A percentile compares a stretch with the other conserved stretches of the same genome.
phyloP scores from a whole-genome alignment of 768 basidiomycete genomes.

The Hemileccinum rubropunctum region DNA sequence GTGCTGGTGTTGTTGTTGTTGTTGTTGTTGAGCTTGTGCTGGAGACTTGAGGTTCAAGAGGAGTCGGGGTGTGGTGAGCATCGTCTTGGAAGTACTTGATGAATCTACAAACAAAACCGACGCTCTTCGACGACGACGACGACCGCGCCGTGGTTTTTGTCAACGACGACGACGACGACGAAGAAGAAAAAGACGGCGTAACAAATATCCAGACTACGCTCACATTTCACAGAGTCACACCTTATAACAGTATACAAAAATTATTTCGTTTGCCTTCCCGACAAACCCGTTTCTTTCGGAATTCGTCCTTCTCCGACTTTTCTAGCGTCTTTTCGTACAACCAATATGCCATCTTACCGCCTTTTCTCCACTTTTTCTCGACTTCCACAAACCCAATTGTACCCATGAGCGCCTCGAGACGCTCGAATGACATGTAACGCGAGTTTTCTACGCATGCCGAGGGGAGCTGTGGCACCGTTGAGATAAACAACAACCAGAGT shows the following conservation, averaged over 20 bases:
- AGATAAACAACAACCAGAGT: constrained; percentile 3
- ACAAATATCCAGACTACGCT: background rate
- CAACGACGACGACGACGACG: constrained; percentile 6
- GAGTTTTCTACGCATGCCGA: constrained; percentile 84
- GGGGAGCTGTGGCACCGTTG: constrained; percentile 57
- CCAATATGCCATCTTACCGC: constrained; percentile 88
- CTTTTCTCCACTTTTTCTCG: constrained; percentile 56
- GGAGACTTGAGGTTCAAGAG: constrained; percentile 33
- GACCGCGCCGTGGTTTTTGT: constrained; percentile 2
- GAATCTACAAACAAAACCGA: constrained; percentile 36
- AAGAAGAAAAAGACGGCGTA: constrained; percentile 5
- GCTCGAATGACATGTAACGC: constrained; percentile 67
- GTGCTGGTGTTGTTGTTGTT: too few species aligned
- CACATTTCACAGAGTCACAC: constrained; percentile 9
- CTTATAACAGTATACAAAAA: constrained; percentile 54
- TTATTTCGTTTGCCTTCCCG: constrained; percentile 77
- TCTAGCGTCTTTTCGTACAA: constrained; percentile 53
- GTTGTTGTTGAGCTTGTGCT: constrained; percentile 16
- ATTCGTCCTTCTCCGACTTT: constrained; percentile 25
- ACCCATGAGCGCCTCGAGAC: constrained; percentile 55
- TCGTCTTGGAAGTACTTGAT: too few species aligned
- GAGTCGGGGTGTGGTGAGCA: constrained; percentile 34
- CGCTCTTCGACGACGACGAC: constrained; percentile 14
- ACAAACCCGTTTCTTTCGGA: constrained; percentile 55
- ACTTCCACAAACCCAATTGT: constrained; percentile 62